Conservation (phyloP, 306 rosid genomes). For the Acacia crassicarpa region DNA sequence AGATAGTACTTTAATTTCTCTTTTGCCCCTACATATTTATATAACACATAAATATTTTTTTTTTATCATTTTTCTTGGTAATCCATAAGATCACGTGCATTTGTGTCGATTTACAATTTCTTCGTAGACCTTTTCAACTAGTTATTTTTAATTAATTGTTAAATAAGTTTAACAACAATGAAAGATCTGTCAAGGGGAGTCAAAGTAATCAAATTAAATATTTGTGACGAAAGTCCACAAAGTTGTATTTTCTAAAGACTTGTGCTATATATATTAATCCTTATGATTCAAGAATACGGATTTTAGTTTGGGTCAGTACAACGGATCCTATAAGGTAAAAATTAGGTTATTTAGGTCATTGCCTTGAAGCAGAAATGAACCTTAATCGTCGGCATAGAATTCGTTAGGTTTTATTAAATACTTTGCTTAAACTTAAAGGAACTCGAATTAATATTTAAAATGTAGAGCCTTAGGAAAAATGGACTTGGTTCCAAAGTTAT, state of each 20-base stretch:
- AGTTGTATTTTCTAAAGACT: not conserved
- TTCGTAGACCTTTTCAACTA: not conserved
- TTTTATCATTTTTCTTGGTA: not conserved
- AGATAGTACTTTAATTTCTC: not conserved
- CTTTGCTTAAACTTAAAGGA: not conserved
- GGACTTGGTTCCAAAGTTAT: no score
- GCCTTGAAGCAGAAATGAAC: not conserved
- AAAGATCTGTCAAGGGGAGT: not conserved
- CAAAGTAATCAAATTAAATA: not conserved
- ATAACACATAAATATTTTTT: not conserved
- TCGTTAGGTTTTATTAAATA: not conserved
- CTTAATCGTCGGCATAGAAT: not conserved
- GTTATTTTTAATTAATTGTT: not conserved
- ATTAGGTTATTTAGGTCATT: not conserved
- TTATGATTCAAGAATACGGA: not conserved
- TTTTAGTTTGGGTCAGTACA: constrained; percentile 34
- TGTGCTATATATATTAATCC: not conserved
- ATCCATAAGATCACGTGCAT: not conserved
- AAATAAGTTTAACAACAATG: not conserved
- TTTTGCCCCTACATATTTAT: not conserved
- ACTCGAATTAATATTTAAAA: not conserved
- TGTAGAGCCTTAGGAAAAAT: no score
- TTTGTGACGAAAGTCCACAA: not conserved
- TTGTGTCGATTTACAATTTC: constrained; percentile 6
- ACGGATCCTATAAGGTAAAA: constrained; percentile 8